Evolutionary conservation across 129 eudicot species (phyloP), one percentile per base, ranked within the genome.

Genomic region (Flaveria brownii): DNA sequence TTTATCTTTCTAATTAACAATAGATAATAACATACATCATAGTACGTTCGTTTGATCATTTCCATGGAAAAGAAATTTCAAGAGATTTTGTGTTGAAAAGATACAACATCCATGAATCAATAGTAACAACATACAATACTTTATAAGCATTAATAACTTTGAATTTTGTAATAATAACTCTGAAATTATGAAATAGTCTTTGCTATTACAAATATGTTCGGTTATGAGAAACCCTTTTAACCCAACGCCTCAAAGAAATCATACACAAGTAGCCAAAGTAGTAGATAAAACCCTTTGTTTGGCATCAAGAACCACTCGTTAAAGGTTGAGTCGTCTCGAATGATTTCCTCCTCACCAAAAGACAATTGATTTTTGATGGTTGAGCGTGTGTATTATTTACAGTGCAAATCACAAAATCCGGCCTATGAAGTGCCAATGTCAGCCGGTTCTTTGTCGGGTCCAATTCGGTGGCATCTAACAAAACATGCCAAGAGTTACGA

Each of bases 401-500:
- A 6, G 85, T 82, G 47, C 91, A 88, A 79, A 85, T 70, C 61
- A 91, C 97, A 41, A 91, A 91, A 68, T 91, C 97, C 0, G 97
- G 97, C 68, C 91, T 52, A 50, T 91, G 97, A 20, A 91, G 86
- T 11, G 97, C 97, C 60, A 91, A 57, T 0, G 85, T 71, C 45
- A 88, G 70, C 60, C 91, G 72, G 0, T 88, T 87, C 13, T 85
- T 82, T 26, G 87, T 84, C 0, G 82, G 83, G 25, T 88, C 97
- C 76, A 88, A 20, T 14, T 83, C 85, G 2, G 84, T 86, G 22
- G 91, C 97, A 30, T 91, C 97, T 15, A 91, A 70, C 20, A 91
- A 86, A 76, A 91, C 97, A 75, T 91, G 97, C 97, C 97, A 91
- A 12, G 87, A 84, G 50, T 86, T 91, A 20, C 97, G 77, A 74